Base-by-base conservation (phyloP, 495 filamentous ascomycete genomes). In the Aspergillus steynii region DNA sequence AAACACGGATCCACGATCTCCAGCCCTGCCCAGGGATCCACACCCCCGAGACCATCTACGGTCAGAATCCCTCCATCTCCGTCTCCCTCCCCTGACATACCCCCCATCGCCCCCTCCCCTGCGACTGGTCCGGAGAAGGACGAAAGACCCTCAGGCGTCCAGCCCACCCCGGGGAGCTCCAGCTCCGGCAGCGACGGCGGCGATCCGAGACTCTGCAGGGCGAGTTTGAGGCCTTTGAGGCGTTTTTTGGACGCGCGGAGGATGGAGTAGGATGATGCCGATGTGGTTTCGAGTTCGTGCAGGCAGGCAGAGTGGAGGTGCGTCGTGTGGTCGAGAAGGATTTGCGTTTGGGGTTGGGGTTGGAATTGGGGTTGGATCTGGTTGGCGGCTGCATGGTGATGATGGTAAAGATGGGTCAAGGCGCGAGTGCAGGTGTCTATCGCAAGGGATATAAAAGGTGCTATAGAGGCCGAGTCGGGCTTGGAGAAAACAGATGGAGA, bases 191-290 rank as follows among this genome's bases (percentile, higher is more conserved):
- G 27, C 14, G 31, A 28, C 2, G 29, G 28, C 0, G 56, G 20
- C 4, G 15, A 20, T 32, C 27, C 25, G 34, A 50, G 56, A n/a
- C 12, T 29, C 47, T 58, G 47, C 4, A 58, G 50, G 6, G 56
- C 56, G 2, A 58, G 29, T 3, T 31, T 51, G 20, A 31, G 31
- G 20, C 6, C 26, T 28, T 58, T 58, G 28, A 58, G 34, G 2
- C 56, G 56, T 26, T 58, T 58, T 29, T 51, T 58, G 14, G 50
- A 20, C 12, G 56, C 29, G 6, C 29, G 46, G 9, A 58, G n/a
- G 29, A 50, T 34, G 15, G 56, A 31, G 9, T 42, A 42, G 9
- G 37, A 42, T 42, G 37, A 12, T 8, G 37, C 37, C 7, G 12
- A 42, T 1, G 9, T 1, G 31, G 31, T 7, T 14, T 8, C 1